phyloP scores from a whole-genome alignment of 2,329 filamentous ascomycete genomes.

The Fusarium haematococcum region DNA sequence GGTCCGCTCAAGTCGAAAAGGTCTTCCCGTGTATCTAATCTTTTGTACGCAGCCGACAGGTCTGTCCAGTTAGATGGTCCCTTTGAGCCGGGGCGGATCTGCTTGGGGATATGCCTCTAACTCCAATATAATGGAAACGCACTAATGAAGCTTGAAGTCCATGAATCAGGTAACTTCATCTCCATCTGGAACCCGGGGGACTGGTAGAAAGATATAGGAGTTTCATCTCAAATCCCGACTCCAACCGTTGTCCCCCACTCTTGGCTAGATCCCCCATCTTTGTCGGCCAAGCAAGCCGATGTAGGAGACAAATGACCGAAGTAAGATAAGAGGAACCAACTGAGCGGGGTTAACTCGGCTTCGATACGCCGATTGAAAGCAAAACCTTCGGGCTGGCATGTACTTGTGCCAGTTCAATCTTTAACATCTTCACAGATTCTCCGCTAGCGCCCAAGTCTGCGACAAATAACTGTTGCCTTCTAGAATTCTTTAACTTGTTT shows the following conservation, averaged over 20 bases:
- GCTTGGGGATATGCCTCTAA: neutral
- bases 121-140: too few species aligned
- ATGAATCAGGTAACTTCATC: neutral
- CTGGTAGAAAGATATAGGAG: neutral
- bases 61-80: too few species aligned
- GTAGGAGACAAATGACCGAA: neutral
- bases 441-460: neutral
- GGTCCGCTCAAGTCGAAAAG: neutral
- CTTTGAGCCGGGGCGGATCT: neutral
- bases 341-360: neutral
- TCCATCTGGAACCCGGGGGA: neutral
- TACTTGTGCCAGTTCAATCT: neutral
- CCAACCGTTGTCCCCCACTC: neutral
- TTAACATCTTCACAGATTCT: neutral
- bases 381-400: neutral
- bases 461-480: neutral
- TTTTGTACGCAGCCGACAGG: neutral
- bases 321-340: neutral
- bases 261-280: neutral
- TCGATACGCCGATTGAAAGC: neutral
- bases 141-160: too few species aligned
- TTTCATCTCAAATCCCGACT: neutral
- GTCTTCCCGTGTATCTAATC: neutral
- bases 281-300: neutral
- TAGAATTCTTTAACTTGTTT: neutral